Conservation (phyloP, 305 asterid genomes). For the Fraxinus ornus region DNA sequence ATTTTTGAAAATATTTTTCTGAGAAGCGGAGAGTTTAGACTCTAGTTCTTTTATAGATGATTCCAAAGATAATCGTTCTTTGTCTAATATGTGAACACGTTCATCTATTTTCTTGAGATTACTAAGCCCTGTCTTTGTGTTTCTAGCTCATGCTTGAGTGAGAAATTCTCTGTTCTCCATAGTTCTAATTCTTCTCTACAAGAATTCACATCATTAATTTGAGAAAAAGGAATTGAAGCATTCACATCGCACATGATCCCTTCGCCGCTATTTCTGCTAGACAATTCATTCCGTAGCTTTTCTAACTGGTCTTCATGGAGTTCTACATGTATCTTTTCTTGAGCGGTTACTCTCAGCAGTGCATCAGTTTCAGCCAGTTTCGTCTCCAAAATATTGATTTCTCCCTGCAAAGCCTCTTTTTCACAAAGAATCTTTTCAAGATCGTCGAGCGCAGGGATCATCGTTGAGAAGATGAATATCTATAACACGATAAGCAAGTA, state of each 20-base stretch:
- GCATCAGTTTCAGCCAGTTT: constrained; percentile 55
- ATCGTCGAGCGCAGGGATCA: constrained; percentile 68
- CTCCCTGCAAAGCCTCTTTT: constrained; percentile 79
- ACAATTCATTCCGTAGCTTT: constrained; percentile 55
- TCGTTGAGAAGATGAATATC: constrained; percentile 85
- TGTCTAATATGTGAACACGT: constrained; percentile 62
- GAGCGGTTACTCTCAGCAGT: constrained; percentile 73
- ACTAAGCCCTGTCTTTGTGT: constrained; percentile 52
- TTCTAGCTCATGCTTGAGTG: constrained; percentile 66
- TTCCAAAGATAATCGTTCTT: constrained; percentile 58
- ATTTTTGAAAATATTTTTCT: constrained; percentile 58
- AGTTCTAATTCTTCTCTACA: constrained; percentile 56
- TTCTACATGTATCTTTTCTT: constrained; percentile 71
- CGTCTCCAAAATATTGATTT: too few species aligned
- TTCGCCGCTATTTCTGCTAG: constrained; percentile 43
- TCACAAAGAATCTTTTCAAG: constrained; percentile 63
- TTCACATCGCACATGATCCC: constrained; percentile 35
- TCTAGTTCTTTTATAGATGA: constrained; percentile 68
- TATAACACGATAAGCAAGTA: constrained; percentile 25
- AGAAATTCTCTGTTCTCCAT: constrained; percentile 61
- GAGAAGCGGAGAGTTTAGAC: constrained; percentile 63
- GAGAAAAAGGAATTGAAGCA: constrained; percentile 38
- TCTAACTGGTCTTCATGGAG: constrained; percentile 70
- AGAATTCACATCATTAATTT: constrained; percentile 31
- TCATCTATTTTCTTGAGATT: constrained; percentile 59